A percentile compares a stretch with the other conserved stretches of the same genome.
phyloP scores from a whole-genome alignment of 2,329 filamentous ascomycete genomes.

The Conoideocrella luteorostrata region DNA sequence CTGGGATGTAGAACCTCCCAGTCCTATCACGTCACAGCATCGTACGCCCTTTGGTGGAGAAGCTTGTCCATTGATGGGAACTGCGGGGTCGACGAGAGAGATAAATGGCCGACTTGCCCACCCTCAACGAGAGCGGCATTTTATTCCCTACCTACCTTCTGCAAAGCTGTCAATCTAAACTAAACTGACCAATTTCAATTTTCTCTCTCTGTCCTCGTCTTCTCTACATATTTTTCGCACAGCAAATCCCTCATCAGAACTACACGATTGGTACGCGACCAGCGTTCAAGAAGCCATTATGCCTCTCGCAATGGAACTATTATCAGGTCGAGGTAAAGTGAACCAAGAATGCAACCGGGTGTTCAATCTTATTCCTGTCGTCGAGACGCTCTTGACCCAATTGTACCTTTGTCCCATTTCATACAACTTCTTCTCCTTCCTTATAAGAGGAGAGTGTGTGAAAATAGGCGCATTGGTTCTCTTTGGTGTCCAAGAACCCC shows the following conservation, averaged over 20 bases:
- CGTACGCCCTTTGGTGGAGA: conserved; percentile 2
- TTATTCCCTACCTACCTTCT: background rate
- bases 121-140: background rate
- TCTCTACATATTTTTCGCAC: background rate
- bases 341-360: conserved; percentile 40
- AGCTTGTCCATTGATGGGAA: background rate
- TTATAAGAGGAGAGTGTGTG: too few relatives aligned
- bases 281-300: conserved; percentile 17
- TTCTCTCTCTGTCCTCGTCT: too few relatives aligned
- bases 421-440: too few relatives aligned
- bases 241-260: background rate
- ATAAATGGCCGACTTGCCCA: background rate
- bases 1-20: too few relatives aligned
- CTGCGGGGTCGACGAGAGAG: background rate
- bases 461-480: background rate
- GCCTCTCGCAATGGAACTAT: conserved; percentile 27
- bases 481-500: background rate
- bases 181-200: background rate
- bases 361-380: conserved; percentile 23
- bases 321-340: conserved; percentile 40
- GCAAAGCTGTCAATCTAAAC: too few relatives aligned
- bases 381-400: conserved; percentile 3
- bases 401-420: background rate
- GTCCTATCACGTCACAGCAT: too few relatives aligned
- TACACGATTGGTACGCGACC: conserved; percentile 11